Evolutionary conservation across 1,284 basidiomycete species (phyloP).

Genomic region (Cystobasidium slooffiae): DNA sequence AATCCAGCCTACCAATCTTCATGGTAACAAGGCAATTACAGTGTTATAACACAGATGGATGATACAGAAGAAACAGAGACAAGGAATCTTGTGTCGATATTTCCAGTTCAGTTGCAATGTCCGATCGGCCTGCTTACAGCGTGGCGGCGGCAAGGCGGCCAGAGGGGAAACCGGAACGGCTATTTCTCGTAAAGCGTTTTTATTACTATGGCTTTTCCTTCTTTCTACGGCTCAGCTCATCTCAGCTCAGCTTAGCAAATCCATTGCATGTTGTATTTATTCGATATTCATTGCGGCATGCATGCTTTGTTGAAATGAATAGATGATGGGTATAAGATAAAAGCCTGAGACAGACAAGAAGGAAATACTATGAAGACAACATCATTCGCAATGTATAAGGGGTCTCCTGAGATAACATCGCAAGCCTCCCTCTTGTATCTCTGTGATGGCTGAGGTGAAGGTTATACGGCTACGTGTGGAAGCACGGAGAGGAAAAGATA

Average conservation of each 20-base stretch:
- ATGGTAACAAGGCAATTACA: neutral
- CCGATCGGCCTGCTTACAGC: slow-evolving; percentile 13
- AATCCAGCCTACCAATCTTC: slow-evolving; percentile 17
- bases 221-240: no score
- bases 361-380: neutral
- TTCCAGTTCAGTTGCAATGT: neutral
- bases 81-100: no score
- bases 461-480: neutral
- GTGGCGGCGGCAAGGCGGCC: neutral
- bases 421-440: no score
- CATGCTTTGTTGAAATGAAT: neutral
- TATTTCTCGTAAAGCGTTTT: neutral
- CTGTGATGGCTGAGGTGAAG: no score
- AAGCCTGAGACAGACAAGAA: neutral
- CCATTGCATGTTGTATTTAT: neutral
- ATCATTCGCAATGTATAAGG: neutral
- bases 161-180: slow-evolving; percentile 9
- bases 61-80: no score
- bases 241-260: neutral
- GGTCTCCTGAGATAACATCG: no score
- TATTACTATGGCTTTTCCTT: neutral
- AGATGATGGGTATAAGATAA: neutral
- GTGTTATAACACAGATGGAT: no score
- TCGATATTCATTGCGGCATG: neutral
- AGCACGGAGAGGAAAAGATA: neutral